A percentile compares a stretch with the other conserved stretches of the same genome.
Conservation (phyloP, 78 protist species). For the Dictyostelium brefeldianum region DNA sequence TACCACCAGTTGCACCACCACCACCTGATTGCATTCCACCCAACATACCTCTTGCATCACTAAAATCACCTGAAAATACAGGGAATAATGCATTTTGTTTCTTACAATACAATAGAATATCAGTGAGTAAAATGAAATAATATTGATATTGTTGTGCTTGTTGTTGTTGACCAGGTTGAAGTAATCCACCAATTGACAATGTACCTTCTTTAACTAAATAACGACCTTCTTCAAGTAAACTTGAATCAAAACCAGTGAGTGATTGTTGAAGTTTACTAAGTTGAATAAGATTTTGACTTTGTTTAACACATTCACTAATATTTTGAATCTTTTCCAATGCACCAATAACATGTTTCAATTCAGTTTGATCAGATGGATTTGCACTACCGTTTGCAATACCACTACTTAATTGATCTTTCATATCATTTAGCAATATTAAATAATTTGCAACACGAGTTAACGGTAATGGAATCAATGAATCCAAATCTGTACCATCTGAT, state of each 20-base stretch:
- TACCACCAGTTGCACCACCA: neutral
- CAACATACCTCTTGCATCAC: slow-evolving; percentile 4
- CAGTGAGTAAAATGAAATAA: slow-evolving; percentile 34
- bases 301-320: slow-evolving; percentile 41
- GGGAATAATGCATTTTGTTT: slow-evolving; percentile 68
- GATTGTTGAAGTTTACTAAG: slow-evolving; percentile 58
- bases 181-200: neutral
- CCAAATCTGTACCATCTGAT: slow-evolving; percentile 62
- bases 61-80: neutral
- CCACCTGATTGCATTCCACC: neutral
- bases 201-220: slow-evolving; percentile 54
- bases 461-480: slow-evolving; percentile 56
- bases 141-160: neutral
- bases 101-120: slow-evolving; percentile 61
- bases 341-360: slow-evolving; percentile 14
- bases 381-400: neutral
- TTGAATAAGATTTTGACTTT: slow-evolving; percentile 63
- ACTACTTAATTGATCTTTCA: slow-evolving; percentile 1
- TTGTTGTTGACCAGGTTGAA: neutral
- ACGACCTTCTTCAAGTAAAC: slow-evolving; percentile 53
- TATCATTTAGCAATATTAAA: slow-evolving; percentile 23
- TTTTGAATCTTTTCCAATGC: slow-evolving; percentile 54
- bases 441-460: slow-evolving; percentile 35
- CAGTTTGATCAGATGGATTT: slow-evolving; percentile 14
- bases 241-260: slow-evolving; percentile 45